These are phyloP conservation scores for Pleomassaria siparia DNA, from an alignment of 2,329 filamentous ascomycete genomes.

Conservation along the genomic window DNA sequence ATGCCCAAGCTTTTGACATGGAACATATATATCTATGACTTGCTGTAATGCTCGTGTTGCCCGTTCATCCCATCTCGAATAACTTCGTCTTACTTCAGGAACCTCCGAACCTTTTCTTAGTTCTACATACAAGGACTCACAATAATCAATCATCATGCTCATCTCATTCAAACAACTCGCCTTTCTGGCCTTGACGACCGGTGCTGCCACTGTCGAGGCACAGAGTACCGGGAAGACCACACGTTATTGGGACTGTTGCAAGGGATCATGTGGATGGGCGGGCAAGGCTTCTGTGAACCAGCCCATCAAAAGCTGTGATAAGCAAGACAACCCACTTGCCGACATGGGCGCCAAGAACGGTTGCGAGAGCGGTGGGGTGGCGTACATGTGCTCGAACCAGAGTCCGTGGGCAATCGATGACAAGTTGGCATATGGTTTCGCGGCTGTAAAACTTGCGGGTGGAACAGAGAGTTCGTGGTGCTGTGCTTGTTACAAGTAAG, in stretches of 20 bases:
- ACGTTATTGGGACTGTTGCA: constrained; percentile 64
- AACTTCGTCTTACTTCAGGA: constrained; percentile 8
- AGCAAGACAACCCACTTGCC: constrained; percentile 57
- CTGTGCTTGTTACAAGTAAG: constrained; percentile 63
- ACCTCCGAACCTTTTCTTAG: not conserved
- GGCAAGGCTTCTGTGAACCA: constrained; percentile 57
- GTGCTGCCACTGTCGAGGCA: constrained; percentile 28
- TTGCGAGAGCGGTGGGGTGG: constrained; percentile 58
- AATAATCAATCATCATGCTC: constrained; percentile 19
- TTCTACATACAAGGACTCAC: constrained; percentile 1
- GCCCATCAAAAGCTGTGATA: constrained; percentile 59
- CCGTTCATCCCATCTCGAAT: constrained; percentile 2
- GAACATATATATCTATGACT: constrained; percentile 11
- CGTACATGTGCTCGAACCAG: constrained; percentile 63
- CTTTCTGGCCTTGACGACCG: constrained; percentile 28
- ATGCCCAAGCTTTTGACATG: not conserved
- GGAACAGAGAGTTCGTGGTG: constrained; percentile 62
- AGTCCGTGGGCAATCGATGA: constrained; percentile 63
- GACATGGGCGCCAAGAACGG: constrained; percentile 54
- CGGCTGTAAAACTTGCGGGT: constrained; percentile 60
- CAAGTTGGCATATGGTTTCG: constrained; percentile 64
- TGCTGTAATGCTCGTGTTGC: not conserved
- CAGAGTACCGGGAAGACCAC: constrained; percentile 35
- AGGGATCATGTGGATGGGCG: constrained; percentile 65
- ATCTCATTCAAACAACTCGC: constrained; percentile 32